Evolutionary conservation across 179 eudicot genomes (phyloP).

Genomic region (Sideroxylon spinosum): DNA sequence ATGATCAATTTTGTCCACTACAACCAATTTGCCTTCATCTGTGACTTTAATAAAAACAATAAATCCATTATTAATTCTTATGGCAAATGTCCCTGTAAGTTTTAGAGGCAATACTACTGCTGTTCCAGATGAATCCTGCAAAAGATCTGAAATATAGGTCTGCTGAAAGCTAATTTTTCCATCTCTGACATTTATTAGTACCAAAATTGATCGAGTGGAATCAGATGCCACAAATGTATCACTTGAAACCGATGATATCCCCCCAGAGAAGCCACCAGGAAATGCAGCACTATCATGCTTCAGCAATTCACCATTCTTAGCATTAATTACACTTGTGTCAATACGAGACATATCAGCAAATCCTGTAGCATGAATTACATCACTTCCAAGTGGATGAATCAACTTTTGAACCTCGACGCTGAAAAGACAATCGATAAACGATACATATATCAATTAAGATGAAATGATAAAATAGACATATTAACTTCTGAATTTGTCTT

Average conservation of each 20-base stretch:
- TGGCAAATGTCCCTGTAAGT: slow-evolving; percentile 56
- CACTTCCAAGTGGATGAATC: slow-evolving; percentile 55
- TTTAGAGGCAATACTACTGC: slow-evolving; percentile 56
- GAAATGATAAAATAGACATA: slow-evolving; percentile 14
- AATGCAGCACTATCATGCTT: slow-evolving; percentile 45
- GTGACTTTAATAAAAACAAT: slow-evolving; percentile 52
- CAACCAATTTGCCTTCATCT: slow-evolving; percentile 48
- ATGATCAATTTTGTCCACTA: slow-evolving; percentile 50
- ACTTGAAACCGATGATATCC: slow-evolving; percentile 49
- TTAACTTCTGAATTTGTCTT: slow-evolving; percentile 18
- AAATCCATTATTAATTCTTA: slow-evolving; percentile 33
- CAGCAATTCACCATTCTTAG: slow-evolving; percentile 68
- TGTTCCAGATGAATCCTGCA: slow-evolving; percentile 54
- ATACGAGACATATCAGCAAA: slow-evolving; percentile 48
- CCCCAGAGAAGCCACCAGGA: slow-evolving; percentile 72
- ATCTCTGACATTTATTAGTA: slow-evolving; percentile 44
- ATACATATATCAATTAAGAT: neutral
- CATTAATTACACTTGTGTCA: slow-evolving; percentile 50
- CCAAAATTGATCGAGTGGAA: slow-evolving; percentile 52
- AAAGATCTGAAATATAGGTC: slow-evolving; percentile 52
- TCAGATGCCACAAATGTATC: slow-evolving; percentile 69
- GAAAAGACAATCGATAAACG: slow-evolving; percentile 34
- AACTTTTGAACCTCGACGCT: slow-evolving; percentile 69
- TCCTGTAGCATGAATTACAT: slow-evolving; percentile 62
- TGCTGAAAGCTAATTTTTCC: slow-evolving; percentile 53